Base-by-base conservation (phyloP, 768 basidiomycete genomes). In the Fomitopsis serialis region DNA sequence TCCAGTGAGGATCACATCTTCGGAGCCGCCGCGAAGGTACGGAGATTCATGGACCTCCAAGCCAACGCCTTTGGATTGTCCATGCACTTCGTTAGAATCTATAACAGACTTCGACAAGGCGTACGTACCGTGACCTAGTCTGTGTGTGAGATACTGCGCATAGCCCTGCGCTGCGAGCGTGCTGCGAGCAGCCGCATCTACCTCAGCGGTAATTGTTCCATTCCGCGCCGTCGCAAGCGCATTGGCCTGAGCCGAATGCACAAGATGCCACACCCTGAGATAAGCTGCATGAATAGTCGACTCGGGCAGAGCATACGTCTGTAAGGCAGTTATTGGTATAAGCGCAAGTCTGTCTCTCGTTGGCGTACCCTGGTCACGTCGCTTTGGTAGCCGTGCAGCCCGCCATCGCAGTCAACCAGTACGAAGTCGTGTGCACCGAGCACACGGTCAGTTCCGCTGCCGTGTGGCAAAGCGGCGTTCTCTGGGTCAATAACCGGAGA, bases 391-490 rank as follows among this genome's bases (percentile, higher is more conserved):
- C 85, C 89, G 60, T 87, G 79, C 42, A 93, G 74, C 15, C 74
- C 73, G 1, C 82, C 89, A 9, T 81, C 86, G 48, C 81, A 78
- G 64, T 94, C 92, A 54, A 93, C 84, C 13, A 94, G 73, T 11
- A 84, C 77, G 53, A 89, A 78, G 59, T 95, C 91, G 5, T 73
- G 61, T 50, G 70, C 64, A 1, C 67, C 69, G 12, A 93, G 72
- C 0, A 62, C 61, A 29, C 83, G 78, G 63, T 93, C 87, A 0
- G 84, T 85, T 2, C 89, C 88, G 35, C 78, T 75, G 6, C 91
- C 93, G 65, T 94, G 92, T 2, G 91, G 92, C 22, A 91, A 78
- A 2, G 90, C 91, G 5, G 90, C 92, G 60, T 93, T 89, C 54
- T 87, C 92, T 93, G 65, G 12, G 15, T 15, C 34, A 15, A 35